These are phyloP conservation scores for Colletotrichum nymphaeae DNA, from an alignment of 2,329 filamentous ascomycete genomes.

Conservation along the genomic window DNA sequence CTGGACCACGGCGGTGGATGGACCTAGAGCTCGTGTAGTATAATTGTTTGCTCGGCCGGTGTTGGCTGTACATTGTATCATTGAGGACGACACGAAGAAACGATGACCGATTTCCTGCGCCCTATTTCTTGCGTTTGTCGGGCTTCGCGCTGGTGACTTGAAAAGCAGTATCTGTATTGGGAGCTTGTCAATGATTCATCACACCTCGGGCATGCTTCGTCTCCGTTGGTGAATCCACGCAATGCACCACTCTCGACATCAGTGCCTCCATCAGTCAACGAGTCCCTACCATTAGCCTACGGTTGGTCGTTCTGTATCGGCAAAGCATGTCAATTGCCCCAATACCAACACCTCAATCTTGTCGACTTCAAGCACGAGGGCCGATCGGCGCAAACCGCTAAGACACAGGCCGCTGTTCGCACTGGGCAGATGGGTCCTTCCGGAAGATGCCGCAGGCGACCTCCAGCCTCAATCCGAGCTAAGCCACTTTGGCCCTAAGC, in stretches of 20 bases:
- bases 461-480: conserved; percentile 4
- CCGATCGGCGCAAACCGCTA: not conserved
- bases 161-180: not conserved
- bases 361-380: conserved; percentile 1
- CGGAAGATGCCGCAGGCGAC: not conserved
- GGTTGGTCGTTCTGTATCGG: not conserved
- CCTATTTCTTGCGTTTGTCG: conserved; percentile 1
- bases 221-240: not conserved
- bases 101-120: conserved; percentile 8
- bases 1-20: not conserved
- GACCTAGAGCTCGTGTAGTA: conserved; percentile 18
- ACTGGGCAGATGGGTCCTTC: conserved; percentile 3
- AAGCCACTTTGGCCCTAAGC: not conserved
- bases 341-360: not conserved
- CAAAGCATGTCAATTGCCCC: not conserved
- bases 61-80: conserved; percentile 17
- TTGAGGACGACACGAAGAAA: conserved; percentile 26
- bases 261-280: not conserved
- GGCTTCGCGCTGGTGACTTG: not conserved
- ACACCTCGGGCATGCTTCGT: not conserved
- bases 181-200: conserved; percentile 16
- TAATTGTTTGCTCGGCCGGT: conserved; percentile 19
- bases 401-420: not conserved
- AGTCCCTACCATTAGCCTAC: not conserved
- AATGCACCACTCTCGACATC: no score